These are phyloP conservation scores for Chamaecyparis obtusa DNA, from an alignment of 75 land plant genomes.

Conservation along the genomic window DNA sequence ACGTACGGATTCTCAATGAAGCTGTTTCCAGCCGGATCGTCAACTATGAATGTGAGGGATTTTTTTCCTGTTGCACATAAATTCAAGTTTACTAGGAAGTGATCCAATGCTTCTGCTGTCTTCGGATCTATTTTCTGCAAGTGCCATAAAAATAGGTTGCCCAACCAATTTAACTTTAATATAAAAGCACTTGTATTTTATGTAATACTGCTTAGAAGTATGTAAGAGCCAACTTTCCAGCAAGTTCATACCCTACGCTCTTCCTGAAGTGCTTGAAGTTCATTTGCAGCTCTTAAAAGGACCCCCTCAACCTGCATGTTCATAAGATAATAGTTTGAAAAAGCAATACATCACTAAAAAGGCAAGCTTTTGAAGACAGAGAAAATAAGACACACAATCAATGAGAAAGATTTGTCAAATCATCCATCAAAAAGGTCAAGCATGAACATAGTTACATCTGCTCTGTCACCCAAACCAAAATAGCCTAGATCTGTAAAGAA, in stretches of 20 bases:
- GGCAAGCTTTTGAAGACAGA: background rate
- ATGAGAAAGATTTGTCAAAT: background rate
- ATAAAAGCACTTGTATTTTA: background rate
- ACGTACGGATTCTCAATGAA: conserved; percentile 96
- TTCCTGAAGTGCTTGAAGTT: conserved; percentile 81
- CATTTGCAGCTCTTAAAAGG: conserved; percentile 79
- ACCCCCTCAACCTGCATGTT: conserved; percentile 85
- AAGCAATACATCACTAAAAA: background rate
- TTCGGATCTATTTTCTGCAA: conserved; percentile 78
- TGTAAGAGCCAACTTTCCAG: background rate
- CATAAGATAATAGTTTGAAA: background rate
- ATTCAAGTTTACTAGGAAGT: conserved; percentile 70
- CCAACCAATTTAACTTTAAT: background rate
- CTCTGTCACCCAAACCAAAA: too few species aligned
- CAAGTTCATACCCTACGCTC: conserved; percentile 72
- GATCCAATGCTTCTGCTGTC: conserved; percentile 89
- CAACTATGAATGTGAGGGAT: conserved; percentile 78
- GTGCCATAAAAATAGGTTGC: background rate
- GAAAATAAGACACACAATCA: background rate
- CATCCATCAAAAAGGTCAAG: too few species aligned
- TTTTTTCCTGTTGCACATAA: conserved; percentile 64
- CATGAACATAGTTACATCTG: too few species aligned
- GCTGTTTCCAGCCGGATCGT: conserved; percentile 99
- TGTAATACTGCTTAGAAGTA: background rate
- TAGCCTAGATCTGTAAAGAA: background rate